Base-by-base conservation (phyloP, 306 rosid species). In the Inga laurina region DNA sequence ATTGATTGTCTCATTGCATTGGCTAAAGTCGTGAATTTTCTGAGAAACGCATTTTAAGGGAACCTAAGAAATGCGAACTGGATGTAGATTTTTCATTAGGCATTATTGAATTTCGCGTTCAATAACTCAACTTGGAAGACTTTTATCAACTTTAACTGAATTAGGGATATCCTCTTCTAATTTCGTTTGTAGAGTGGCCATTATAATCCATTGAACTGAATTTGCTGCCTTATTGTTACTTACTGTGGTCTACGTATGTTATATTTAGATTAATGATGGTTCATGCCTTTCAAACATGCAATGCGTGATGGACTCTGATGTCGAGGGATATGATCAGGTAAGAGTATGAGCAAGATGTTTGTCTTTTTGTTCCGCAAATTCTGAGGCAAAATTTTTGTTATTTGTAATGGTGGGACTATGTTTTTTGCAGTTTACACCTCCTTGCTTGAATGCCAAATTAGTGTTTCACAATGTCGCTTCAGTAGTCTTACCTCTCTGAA, bases 251-350 rank as follows among this genome's bases (percentile, higher is more conserved):
- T 54, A 35, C 77, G 74, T 32, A 79, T 66, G 9, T 71, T 76
- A 21, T 82, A 45, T 73, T 9, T 88, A 93, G 97, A 91, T 95
- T 81, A 95, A 95, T 56, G 98, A 95, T 76, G 99, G 99, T 16
- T 95, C 99, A 0, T 95, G 98, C 82, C 93, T 95, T 77, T 93
- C 98, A 52, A 95, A 93, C 72, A 92, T 95, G 99, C 99, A 95
- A 90, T 95, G 99, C 32, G 97, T 93, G 41, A 54, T 93, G 88
- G 88, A 77, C 68, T 71, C 96, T 0, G 91, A 85, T 24, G 91
- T 92, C 24, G 93, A 93, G 81, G 99, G 98, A 35, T 95, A 87
- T 82, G 90, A 92, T 85, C 97, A 93, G 95, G 97, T 95, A 71
- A 72, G 73, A 21, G 84, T 76, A 13, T 68, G 45, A 32, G 34